Percentiles rank a stretch among this genome's conserved stretches.
phyloP scores from a whole-genome alignment of 129 eudicot species.

The Glebionis coronaria region DNA sequence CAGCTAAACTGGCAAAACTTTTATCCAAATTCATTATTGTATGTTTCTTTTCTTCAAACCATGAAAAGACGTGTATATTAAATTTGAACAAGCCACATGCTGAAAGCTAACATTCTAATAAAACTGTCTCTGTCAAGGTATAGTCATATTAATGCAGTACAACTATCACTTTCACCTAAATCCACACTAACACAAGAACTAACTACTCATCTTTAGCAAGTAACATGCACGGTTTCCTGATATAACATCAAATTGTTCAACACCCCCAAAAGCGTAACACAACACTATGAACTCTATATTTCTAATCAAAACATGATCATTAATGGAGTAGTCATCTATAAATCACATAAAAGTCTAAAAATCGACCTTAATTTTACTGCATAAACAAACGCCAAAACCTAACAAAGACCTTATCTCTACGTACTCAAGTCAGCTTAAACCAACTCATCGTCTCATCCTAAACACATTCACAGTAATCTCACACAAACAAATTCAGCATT shows the following conservation, averaged over 20 bases:
- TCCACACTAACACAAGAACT: too few species aligned
- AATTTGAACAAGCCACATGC: neutral
- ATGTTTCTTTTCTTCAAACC: neutral
- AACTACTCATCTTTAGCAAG: too few species aligned
- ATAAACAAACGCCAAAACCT: too few species aligned
- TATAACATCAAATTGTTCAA: neutral
- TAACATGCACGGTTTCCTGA: neutral
- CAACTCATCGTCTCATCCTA: too few species aligned
- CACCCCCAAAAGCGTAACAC: neutral
- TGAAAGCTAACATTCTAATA: neutral
- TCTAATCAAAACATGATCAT: slow-evolving; percentile 14
- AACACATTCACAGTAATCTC: too few species aligned
- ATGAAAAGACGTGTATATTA: neutral
- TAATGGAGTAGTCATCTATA: too few species aligned
- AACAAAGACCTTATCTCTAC: neutral
- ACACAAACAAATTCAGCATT: too few species aligned
- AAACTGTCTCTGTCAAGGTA: too few species aligned
- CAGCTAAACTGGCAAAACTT: neutral
- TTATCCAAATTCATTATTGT: neutral
- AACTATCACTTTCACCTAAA: too few species aligned
- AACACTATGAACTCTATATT: neutral
- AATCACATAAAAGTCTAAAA: neutral
- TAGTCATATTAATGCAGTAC: too few species aligned
- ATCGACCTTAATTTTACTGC: too few species aligned
- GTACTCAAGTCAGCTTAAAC: neutral